phyloP scores from a whole-genome alignment of 257 asterid genomes.

The Scutellaria galericulata region DNA sequence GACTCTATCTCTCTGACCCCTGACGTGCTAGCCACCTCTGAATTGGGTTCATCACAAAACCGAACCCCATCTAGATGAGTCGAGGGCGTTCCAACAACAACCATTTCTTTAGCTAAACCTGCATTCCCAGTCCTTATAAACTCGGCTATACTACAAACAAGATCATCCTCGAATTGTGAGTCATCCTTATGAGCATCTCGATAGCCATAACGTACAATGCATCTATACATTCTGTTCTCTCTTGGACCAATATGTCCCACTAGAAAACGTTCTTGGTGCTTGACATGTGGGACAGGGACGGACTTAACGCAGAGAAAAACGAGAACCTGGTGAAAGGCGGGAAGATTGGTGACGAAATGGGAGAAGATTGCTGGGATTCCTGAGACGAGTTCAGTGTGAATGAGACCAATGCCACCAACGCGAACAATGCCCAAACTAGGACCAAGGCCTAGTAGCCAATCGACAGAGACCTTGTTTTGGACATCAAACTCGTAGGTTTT shows the following conservation, averaged over 20 bases:
- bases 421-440: conserved; percentile 82
- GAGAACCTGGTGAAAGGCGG: conserved; percentile 83
- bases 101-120: conserved; percentile 34
- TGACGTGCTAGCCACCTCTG: conserved; percentile 46
- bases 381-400: conserved; percentile 74
- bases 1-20: conserved; percentile 50
- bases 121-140: conserved; percentile 55
- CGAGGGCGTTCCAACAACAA: conserved; percentile 72
- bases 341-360: conserved; percentile 81
- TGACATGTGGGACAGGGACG: conserved; percentile 76
- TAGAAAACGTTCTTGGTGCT: conserved; percentile 73
- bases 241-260: conserved; percentile 78
- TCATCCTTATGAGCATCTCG: conserved; percentile 79
- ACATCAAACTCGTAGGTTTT: conserved; percentile 74
- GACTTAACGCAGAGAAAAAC: conserved; percentile 76
- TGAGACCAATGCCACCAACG: conserved; percentile 80
- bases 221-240: conserved; percentile 64
- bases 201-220: conserved; percentile 84
- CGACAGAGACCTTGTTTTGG: conserved; percentile 84
- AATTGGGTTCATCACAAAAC: conserved; percentile 30
- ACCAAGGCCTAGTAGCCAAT: conserved; percentile 74
- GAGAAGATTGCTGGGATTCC: conserved; percentile 87
- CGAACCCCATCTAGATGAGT: conserved; percentile 53
- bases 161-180: conserved; percentile 67
- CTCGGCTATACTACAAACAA: conserved; percentile 77